These are phyloP conservation scores for Aspergillus udagawae DNA, from an alignment of 2,329 filamentous ascomycete species.

Conservation along the genomic window DNA sequence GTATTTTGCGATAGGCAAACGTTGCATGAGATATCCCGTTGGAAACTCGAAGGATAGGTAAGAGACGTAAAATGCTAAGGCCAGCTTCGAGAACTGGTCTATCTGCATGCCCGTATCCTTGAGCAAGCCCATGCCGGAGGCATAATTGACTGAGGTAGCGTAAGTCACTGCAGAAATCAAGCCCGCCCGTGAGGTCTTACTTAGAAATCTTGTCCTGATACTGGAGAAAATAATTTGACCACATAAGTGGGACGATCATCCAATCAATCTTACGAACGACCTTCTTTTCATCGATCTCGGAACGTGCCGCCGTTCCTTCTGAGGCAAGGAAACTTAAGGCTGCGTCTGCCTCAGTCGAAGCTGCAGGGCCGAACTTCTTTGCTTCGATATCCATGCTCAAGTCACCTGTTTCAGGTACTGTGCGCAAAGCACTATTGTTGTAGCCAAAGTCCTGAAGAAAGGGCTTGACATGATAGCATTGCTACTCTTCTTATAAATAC, in stretches of 20 bases:
- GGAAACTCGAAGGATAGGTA: slow-evolving; percentile 56
- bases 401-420: background rate
- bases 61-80: slow-evolving; percentile 58
- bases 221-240: slow-evolving; percentile 55
- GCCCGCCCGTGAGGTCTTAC: slow-evolving; percentile 42
- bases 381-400: slow-evolving; percentile 11
- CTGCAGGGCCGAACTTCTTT: slow-evolving; percentile 11
- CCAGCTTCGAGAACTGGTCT: slow-evolving; percentile 58
- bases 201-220: slow-evolving; percentile 56
- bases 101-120: slow-evolving; percentile 51
- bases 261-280: slow-evolving; percentile 36
- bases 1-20: slow-evolving; percentile 52
- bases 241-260: slow-evolving; percentile 51
- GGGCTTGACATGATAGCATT: background rate
- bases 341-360: slow-evolving; percentile 29
- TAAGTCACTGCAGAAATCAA: slow-evolving; percentile 44
- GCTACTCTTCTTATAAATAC: background rate
- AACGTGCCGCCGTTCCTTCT: slow-evolving; percentile 22
- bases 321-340: slow-evolving; percentile 31
- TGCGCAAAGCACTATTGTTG: background rate
- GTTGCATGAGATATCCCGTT: slow-evolving; percentile 54
- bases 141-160: slow-evolving; percentile 43
- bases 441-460: background rate
- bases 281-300: slow-evolving; percentile 27
- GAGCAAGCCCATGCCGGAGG: slow-evolving; percentile 59